These are phyloP conservation scores for Phytopythium cucurbitacearum DNA, from an alignment of 352 stramenopile genomes.

Conservation along the genomic window DNA sequence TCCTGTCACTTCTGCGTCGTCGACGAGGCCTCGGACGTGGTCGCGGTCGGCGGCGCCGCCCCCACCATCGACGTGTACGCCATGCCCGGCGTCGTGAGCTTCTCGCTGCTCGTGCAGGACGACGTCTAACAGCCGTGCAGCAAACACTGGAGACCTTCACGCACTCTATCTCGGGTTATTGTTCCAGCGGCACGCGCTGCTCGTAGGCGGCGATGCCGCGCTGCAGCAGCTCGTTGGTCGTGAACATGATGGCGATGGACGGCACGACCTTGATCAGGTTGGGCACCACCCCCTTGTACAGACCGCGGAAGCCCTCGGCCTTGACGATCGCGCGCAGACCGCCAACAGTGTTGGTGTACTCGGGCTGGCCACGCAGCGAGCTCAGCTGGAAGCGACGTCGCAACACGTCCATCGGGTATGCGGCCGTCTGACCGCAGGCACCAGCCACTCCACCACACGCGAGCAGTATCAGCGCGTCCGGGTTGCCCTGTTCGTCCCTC, in stretches of 20 bases:
- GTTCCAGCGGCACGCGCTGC: neutral
- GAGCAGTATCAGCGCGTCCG: constrained; percentile 51
- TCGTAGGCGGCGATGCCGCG: constrained; percentile 26
- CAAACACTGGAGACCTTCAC: neutral
- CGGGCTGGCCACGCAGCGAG: constrained; percentile 20
- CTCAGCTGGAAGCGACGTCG: constrained; percentile 71
- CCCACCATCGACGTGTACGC: constrained; percentile 70
- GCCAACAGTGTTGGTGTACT: constrained; percentile 50
- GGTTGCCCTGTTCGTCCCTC: constrained; percentile 36
- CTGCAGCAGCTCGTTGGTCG: constrained; percentile 72
- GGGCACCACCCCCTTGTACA: constrained; percentile 64
- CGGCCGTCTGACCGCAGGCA: constrained; percentile 63
- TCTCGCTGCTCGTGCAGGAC: constrained; percentile 55
- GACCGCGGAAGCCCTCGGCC: constrained; percentile 44
- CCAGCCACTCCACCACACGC: constrained; percentile 56
- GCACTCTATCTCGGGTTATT: neutral
- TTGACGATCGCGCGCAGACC: constrained; percentile 41
- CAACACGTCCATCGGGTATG: constrained; percentile 77
- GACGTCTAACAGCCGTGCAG: constrained; percentile 3
- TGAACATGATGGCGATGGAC: constrained; percentile 82
- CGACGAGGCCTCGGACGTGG: constrained; percentile 52
- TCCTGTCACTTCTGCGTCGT: constrained; percentile 72
- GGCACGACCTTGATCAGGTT: constrained; percentile 81
- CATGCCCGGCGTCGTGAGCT: constrained; percentile 80
- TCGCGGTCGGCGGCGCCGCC: constrained; percentile 56